A percentile compares a stretch with the other conserved stretches of the same genome.
phyloP scores from a whole-genome alignment of 306 rosid species.

The Carpinus viminea region DNA sequence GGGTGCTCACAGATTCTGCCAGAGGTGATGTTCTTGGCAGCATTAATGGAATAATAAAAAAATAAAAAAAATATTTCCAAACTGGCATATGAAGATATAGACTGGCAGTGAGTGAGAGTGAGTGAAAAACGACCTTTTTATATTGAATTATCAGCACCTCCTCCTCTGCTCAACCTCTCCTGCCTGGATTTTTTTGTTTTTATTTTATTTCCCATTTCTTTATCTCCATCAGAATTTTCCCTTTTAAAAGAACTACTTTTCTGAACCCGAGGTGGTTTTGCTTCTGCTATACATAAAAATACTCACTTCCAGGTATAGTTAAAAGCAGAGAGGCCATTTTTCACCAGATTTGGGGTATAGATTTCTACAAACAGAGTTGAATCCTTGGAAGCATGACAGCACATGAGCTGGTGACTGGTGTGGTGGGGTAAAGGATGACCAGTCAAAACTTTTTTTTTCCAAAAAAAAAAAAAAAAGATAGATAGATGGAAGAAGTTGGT shows the following conservation, averaged over 20 bases:
- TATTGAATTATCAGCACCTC: conserved; percentile 28
- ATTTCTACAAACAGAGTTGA: conserved; percentile 31
- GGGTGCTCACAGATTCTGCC: conserved; percentile 53
- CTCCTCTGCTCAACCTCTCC: conserved; percentile 28
- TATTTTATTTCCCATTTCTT: conserved; percentile 4
- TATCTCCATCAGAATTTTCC: conserved; percentile 21
- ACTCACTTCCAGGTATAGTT: conserved; percentile 43
- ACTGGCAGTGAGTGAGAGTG: conserved; percentile 65
- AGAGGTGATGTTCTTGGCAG: conserved; percentile 62
- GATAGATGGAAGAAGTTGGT: conserved; percentile 30
- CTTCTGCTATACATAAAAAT: conserved; percentile 37
- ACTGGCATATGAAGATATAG: conserved; percentile 42
- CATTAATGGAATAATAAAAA: conserved; percentile 32
- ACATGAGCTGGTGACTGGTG: conserved; percentile 25
- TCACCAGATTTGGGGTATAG: conserved; percentile 61
- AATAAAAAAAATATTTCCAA: conserved; percentile 26
- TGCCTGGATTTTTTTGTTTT: conserved; percentile 41
- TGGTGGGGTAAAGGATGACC: conserved; percentile 31
- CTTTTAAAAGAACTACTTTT: conserved; percentile 29
- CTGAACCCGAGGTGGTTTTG: conserved; percentile 60
- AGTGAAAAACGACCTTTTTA: conserved; percentile 59
- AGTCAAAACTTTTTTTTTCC: conserved; percentile 42
- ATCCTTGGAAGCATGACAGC: conserved; percentile 35
- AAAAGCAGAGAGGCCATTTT: conserved; percentile 37
- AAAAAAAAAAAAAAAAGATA: neutral